phyloP scores from a whole-genome alignment of 805 yeast genomes.

The Candida ortonii region DNA sequence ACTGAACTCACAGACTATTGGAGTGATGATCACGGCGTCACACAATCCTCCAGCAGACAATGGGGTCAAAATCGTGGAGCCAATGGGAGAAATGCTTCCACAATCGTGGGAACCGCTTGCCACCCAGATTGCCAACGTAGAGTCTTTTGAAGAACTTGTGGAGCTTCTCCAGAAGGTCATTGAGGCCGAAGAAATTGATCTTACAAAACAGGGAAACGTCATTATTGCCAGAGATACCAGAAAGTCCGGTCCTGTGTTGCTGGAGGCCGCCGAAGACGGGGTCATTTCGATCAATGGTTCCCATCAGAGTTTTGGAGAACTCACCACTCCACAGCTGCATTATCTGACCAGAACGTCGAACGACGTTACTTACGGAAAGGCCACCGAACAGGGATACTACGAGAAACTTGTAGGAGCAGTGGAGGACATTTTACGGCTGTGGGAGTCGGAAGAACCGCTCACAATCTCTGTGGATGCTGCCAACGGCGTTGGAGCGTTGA shows the following conservation, averaged over 20 bases:
- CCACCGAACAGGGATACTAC: slow-evolving; percentile 69
- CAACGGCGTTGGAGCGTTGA: slow-evolving; percentile 94
- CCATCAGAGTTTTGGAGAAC: slow-evolving; percentile 56
- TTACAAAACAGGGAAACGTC: slow-evolving; percentile 41
- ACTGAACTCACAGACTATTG: slow-evolving; percentile 66
- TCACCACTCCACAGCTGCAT: slow-evolving; percentile 95
- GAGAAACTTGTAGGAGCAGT: slow-evolving; percentile 56
- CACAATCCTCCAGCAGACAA: slow-evolving; percentile 92
- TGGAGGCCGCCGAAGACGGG: slow-evolving; percentile 60
- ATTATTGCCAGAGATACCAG: slow-evolving; percentile 86
- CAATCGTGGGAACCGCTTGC: slow-evolving; percentile 82
- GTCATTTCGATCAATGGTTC: slow-evolving; percentile 47
- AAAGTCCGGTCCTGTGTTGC: slow-evolving; percentile 70
- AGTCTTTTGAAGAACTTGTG: slow-evolving; percentile 43
- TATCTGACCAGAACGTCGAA: slow-evolving; percentile 75
- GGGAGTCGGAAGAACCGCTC: slow-evolving; percentile 18
- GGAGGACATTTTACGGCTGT: slow-evolving; percentile 38
- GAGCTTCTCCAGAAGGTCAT: slow-evolving; percentile 38
- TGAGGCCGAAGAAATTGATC: slow-evolving; percentile 44
- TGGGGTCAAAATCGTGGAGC: slow-evolving; percentile 93
- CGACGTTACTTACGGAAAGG: slow-evolving; percentile 58
- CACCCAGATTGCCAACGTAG: slow-evolving; percentile 73
- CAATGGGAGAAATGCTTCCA: slow-evolving; percentile 85
- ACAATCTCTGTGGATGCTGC: slow-evolving; percentile 81
- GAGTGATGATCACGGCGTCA: slow-evolving; percentile 96